Percentiles rank a stretch among this genome's conserved stretches.
phyloP scores from a whole-genome alignment of 2,329 filamentous ascomycete genomes.

The Beauveria bassiana region DNA sequence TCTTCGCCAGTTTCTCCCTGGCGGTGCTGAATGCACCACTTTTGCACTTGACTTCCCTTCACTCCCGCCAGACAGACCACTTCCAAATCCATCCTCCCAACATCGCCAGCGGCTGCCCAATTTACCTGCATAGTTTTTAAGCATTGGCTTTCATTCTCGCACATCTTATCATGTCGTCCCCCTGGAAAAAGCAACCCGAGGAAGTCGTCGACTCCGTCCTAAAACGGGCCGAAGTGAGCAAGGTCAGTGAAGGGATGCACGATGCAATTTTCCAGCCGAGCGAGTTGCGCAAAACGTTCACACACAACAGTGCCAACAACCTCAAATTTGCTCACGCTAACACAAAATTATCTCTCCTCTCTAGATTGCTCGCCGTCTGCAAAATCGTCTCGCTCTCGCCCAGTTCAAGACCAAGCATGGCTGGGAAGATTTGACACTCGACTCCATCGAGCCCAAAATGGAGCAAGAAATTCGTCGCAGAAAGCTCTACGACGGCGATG shows the following conservation, averaged over 20 bases:
- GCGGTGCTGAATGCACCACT: not conserved
- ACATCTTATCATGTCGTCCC: conserved; percentile 45
- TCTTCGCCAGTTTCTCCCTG: not conserved
- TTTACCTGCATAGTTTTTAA: not conserved
- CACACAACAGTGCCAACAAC: not conserved
- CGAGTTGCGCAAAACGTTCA: not conserved
- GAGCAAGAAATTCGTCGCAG: conserved; percentile 72
- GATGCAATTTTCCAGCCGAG: conserved; percentile 1
- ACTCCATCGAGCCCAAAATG: conserved; percentile 76
- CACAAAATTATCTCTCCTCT: conserved; percentile 14
- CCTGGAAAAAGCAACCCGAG: conserved; percentile 56
- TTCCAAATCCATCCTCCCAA: not conserved
- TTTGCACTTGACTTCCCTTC: conserved; percentile 8
- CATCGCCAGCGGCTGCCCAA: not conserved
- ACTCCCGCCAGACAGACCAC: not conserved
- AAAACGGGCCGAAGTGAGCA: conserved; percentile 66
- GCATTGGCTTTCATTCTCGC: not conserved
- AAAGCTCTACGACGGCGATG: conserved; percentile 61
- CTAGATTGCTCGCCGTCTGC: conserved; percentile 86
- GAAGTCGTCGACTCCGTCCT: conserved; percentile 61
- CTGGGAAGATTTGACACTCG: conserved; percentile 83
- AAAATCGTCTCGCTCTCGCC: conserved; percentile 89
- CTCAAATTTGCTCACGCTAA: not conserved
- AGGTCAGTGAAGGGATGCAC: conserved; percentile 42
- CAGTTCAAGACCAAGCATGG: conserved; percentile 97